Base-by-base conservation (phyloP, 2,329 filamentous ascomycete species). In the Aaosphaeria arxii region DNA sequence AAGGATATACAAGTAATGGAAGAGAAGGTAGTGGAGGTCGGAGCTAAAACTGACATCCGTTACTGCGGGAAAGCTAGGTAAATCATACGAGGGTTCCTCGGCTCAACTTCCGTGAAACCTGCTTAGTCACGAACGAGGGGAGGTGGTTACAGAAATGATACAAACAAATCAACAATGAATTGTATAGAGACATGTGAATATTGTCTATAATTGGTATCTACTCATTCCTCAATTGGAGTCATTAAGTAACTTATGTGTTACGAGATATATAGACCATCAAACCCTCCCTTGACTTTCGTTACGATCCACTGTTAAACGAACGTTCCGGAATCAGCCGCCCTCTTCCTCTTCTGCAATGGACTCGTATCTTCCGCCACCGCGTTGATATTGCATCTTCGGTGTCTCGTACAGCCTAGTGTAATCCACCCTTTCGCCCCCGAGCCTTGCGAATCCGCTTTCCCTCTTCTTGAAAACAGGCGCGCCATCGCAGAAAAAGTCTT, bases 401-500 rank as follows among this genome's bases (percentile, higher is more conserved):
- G 86, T 83, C 70, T 97, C 92, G 71, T 96, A 99, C 79, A 97
- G 83, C 48, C 81, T 82, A 17, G 88, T 88, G 70, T 96, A 99
- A 72, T 96, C 90, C 42, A 99, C 83, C 36, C 80, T 75, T 61
- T 88, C 80, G 2, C 94, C 92, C 11, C 85, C 89, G 6, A 99
- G 73, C 67, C 91, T 74, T 0, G 88, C 91, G 40, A 79, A 78
- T 9, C 91, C 91, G 44, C 82, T 86, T 61, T 89, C 84, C 49
- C 87, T 81, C 59, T 79, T 83, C 7, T 87, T 84, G 66, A 96
- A 92, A 13, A 95, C 70, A 0, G 92, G 88, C 2, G 88, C 86
- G 1, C 89, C 84, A 66, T 97, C 94, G 62, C 88, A 92, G 90
- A 91, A 97, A 69, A 99, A 99, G 71, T 99, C 95, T 56, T 83